Base-by-base conservation (phyloP, 2,329 filamentous ascomycete genomes). In the Tolypocladium endophyticum region DNA sequence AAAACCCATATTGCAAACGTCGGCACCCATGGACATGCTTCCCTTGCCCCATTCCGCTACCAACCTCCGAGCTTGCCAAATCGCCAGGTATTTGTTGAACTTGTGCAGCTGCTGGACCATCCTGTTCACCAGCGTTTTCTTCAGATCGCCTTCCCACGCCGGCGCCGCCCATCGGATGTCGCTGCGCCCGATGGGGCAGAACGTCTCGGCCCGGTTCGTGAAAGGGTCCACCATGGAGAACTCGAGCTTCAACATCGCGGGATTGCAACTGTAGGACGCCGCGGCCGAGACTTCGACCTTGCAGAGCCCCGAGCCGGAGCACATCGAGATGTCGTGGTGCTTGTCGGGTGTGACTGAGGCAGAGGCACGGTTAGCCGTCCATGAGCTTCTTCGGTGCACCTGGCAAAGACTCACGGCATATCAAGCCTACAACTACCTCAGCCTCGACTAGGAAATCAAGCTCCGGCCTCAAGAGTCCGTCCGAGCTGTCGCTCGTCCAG, bases 81-180 rank as follows among this genome's bases (percentile, higher is more conserved):
- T 62, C 0, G 71, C 71, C 38, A 69, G 57, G 45, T 70, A 64
- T 52, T 73, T 73, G 55, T 73, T 73, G 53, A 67, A 65, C 38
- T 65, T 67, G 56, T 69, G 65, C 3, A 72, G 61, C 58, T 68
- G 69, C 8, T 60, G 61, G 2, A 66, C 60, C 3, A 71, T 64
- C n/a, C 63, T 64, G 9, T 53, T 56, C 36, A 63, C 64, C 36
- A 73, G 65, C 20, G 60, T 59, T 0, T 54, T 38, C 14, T 65
- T 62, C 23, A 72, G 55, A 8, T 63, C 38, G 0, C 57, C 35
- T 35, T 64, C 28, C 70, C 70, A 71, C 25, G 67, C 64, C 0
- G 61, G 47, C 1, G 58, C 58, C 2, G 62, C 61, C 67, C 67
- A 72, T 4, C 62, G 64, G 4, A 73, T 63, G 30, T 72, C 67